These are phyloP conservation scores for Tolypocladium album DNA, from an alignment of 2,329 filamentous ascomycete genomes.

Conservation along the genomic window DNA sequence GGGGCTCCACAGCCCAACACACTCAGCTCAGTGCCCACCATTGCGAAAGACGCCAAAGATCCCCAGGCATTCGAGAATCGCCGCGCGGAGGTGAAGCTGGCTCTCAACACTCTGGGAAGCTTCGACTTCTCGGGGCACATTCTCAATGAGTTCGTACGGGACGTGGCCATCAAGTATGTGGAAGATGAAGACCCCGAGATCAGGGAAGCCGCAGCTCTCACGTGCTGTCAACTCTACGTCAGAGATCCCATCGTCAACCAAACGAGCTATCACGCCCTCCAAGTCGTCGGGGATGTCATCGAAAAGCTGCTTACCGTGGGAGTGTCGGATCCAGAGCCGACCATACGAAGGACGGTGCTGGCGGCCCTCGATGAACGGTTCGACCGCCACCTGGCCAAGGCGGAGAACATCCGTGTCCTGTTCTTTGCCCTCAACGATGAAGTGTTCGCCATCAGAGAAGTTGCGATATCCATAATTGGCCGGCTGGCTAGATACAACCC, in stretches of 20 bases:
- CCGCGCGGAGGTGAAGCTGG: slow-evolving; percentile 83
- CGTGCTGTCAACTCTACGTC: slow-evolving; percentile 95
- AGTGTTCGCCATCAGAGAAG: slow-evolving; percentile 83
- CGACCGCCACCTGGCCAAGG: slow-evolving; percentile 91
- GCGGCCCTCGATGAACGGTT: slow-evolving; percentile 87
- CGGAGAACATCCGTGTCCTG: slow-evolving; percentile 90
- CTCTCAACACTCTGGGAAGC: slow-evolving; percentile 89
- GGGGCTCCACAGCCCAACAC: slow-evolving; percentile 79
- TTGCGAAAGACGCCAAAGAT: slow-evolving; percentile 79
- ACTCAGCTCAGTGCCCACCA: slow-evolving; percentile 70
- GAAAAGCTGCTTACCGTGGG: slow-evolving; percentile 92
- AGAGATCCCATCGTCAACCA: slow-evolving; percentile 96
- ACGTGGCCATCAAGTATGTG: slow-evolving; percentile 96
- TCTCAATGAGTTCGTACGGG: slow-evolving; percentile 94
- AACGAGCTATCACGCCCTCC: slow-evolving; percentile 90
- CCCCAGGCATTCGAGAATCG: slow-evolving; percentile 68
- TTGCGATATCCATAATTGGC: slow-evolving; percentile 91
- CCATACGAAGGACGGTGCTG: slow-evolving; percentile 81
- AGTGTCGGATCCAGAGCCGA: slow-evolving; percentile 81
- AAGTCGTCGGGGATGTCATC: slow-evolving; percentile 96
- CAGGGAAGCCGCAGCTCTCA: slow-evolving; percentile 85
- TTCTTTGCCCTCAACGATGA: slow-evolving; percentile 97
- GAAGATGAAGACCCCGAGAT: slow-evolving; percentile 93
- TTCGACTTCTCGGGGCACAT: slow-evolving; percentile 93
- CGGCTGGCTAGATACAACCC: slow-evolving; percentile 85